Evolutionary conservation across 2,329 filamentous ascomycete species (phyloP).

Genomic region (Fusarium chuoi): DNA sequence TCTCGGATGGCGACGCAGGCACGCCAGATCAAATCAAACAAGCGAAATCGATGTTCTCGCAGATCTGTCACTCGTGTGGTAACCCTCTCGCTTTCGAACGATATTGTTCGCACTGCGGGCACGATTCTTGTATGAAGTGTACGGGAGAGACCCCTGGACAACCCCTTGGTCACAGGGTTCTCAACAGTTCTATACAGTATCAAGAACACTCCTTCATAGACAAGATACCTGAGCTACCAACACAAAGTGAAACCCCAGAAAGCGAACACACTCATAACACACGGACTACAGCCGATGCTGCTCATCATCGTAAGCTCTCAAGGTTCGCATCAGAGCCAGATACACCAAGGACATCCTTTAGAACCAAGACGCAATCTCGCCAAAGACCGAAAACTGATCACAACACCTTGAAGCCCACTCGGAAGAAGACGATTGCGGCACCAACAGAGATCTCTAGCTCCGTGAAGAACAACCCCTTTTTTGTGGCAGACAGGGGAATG

Average conservation of each 20-base stretch:
- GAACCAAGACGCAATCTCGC: conserved; percentile 10
- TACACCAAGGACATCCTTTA: conserved; percentile 13
- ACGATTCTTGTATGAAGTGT: conserved; percentile 62
- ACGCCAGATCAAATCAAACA: conserved; percentile 13
- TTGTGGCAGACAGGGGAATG: conserved; percentile 44
- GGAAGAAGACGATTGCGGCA: conserved; percentile 19
- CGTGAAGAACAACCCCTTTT: conserved; percentile 48
- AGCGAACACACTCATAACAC: conserved; percentile 9
- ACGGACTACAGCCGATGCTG: neutral
- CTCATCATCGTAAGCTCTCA: conserved; percentile 7
- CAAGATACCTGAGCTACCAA: neutral
- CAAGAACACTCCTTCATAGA: conserved; percentile 6
- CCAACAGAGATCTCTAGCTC: conserved; percentile 19
- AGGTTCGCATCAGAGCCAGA: conserved; percentile 22
- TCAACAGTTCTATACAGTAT: neutral
- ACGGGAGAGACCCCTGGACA: conserved; percentile 47
- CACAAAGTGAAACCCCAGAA: neutral
- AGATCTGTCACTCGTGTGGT: conserved; percentile 63
- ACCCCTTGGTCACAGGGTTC: neutral
- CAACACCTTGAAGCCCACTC: conserved; percentile 3
- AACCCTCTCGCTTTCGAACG: conserved; percentile 51
- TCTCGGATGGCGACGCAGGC: conserved; percentile 52
- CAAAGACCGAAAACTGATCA: conserved; percentile 2
- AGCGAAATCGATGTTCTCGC: conserved; percentile 41
- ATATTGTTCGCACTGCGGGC: conserved; percentile 61